Conservation (phyloP, 306 rosid genomes). For the Pyrus pyrifolia region DNA sequence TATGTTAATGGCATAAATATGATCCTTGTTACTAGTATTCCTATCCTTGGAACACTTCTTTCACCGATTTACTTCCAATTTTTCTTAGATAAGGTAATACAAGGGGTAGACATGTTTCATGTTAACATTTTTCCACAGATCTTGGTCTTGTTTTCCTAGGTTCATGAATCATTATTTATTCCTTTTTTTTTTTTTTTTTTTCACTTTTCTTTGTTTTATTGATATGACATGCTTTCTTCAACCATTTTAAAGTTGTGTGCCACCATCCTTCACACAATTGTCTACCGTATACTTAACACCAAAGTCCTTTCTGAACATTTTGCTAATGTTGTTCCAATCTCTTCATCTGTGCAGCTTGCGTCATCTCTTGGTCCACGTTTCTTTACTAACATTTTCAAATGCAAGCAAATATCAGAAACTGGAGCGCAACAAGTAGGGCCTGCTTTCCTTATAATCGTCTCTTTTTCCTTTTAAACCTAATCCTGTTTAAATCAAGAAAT, state of each 20-base stretch:
- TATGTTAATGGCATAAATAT: constrained; percentile 91
- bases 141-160: constrained; percentile 5
- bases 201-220: too few species aligned
- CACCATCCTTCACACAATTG: not conserved
- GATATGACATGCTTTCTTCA: not conserved
- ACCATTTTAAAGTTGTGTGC: not conserved
- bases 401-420: constrained; percentile 99
- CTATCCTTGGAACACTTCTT: constrained; percentile 90
- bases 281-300: not conserved
- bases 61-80: constrained; percentile 94
- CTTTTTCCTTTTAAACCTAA: not conserved
- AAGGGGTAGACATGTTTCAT: not conserved
- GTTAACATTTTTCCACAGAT: constrained; percentile 9
- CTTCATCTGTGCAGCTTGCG: constrained; percentile 66
- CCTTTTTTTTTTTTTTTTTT: not conserved
- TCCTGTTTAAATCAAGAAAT: not conserved
- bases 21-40: constrained; percentile 87
- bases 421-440: constrained; percentile 90
- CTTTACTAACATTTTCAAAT: constrained; percentile 85
- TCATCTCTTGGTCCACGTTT: constrained; percentile 98
- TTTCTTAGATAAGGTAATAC: constrained; percentile 87
- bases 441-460: constrained; percentile 1
- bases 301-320: not conserved
- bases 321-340: constrained; percentile 9
- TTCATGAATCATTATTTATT: not conserved